phyloP scores from a whole-genome alignment of 2,329 filamentous ascomycete species.

The Cercospora sp. region DNA sequence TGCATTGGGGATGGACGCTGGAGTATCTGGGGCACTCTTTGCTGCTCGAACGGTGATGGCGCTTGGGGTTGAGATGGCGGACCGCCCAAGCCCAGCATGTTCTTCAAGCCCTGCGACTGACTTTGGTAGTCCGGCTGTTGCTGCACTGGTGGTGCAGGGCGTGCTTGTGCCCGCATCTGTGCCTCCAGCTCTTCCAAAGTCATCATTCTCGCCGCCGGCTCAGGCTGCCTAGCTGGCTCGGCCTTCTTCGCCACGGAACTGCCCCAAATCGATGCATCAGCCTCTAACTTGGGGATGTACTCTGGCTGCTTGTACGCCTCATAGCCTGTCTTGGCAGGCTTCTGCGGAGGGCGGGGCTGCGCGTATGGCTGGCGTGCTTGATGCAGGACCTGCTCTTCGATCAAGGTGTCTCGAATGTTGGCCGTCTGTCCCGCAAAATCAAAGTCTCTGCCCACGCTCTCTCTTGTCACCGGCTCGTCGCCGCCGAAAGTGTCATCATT shows the following conservation, averaged over 20 bases:
- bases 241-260: conserved; percentile 62
- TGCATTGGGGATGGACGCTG: conserved; percentile 46
- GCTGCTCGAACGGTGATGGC: conserved; percentile 39
- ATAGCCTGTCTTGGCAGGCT: conserved; percentile 77
- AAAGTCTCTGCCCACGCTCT: conserved; percentile 81
- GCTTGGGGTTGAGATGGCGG: conserved; percentile 25
- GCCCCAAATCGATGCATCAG: conserved; percentile 92
- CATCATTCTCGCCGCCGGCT: conserved; percentile 72
- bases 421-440: conserved; percentile 96
- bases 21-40: conserved; percentile 48
- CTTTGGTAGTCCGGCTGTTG: conserved; percentile 28
- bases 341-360: conserved; percentile 37
- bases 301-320: conserved; percentile 85
- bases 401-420: conserved; percentile 78
- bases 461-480: conserved; percentile 48
- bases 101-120: conserved; percentile 39
- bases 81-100: conserved; percentile 37
- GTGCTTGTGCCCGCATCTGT: conserved; percentile 73
- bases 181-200: conserved; percentile 97
- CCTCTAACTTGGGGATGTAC: conserved; percentile 84
- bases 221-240: conserved; percentile 31
- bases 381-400: conserved; percentile 86
- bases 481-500: conserved; percentile 90
- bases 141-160: conserved; percentile 36
- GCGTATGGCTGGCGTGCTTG: conserved; percentile 68